Evolutionary conservation across 1,284 basidiomycete species (phyloP), one percentile per base, ranked within the genome.

Genomic region (Ceratobasidium sp.): DNA sequence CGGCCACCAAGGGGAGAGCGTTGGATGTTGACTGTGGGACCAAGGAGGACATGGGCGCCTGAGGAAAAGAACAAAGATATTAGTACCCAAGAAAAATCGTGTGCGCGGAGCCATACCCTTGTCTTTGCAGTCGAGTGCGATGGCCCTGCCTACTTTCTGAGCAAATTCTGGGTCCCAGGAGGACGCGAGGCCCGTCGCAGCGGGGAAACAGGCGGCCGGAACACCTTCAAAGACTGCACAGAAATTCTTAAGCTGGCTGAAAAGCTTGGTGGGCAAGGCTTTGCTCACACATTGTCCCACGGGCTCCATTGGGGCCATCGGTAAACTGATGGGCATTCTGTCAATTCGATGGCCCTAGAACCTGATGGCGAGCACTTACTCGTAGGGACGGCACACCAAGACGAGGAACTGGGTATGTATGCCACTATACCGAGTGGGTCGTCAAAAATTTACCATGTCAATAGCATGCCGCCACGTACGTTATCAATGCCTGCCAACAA

Each of bases 11-110:
- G 73, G 25, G 79, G 77, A n/a, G 56, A 76, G 22, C 80, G 76
- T 57, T 81, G 80, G 70, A 81, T 81, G 69, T 81, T 81, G 76
- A 77, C 65, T 15, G 80, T 81, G 15, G 80, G 80, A 19, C 74
- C 80, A 51, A 81, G 73, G 9, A 80, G 68, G 49, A 79, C 77
- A 40, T 70, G 67, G 25, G 76, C 34, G 32, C 73, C 73, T 75
- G 49, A 52, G 34, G 22, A 11, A n/a, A n/a, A 17, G 15, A 37
- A 22, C 34, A 51, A 25, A 11, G 34, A 2, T 32, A 43, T 44
- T 19, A 43, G 15, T 32, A 13, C 9, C 8, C 17, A 40, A n/a
- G 52, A 11, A 40, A 46, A 37, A 19, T 54, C 8, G 34, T 7
- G 11, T 44, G 46, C 29, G 22, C 2, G 8, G 15, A 11, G 0